Evolutionary conservation across 2,329 filamentous ascomycete species (phyloP), one percentile per base, ranked within the genome.

Genomic region (Xylariaceae sp.): DNA sequence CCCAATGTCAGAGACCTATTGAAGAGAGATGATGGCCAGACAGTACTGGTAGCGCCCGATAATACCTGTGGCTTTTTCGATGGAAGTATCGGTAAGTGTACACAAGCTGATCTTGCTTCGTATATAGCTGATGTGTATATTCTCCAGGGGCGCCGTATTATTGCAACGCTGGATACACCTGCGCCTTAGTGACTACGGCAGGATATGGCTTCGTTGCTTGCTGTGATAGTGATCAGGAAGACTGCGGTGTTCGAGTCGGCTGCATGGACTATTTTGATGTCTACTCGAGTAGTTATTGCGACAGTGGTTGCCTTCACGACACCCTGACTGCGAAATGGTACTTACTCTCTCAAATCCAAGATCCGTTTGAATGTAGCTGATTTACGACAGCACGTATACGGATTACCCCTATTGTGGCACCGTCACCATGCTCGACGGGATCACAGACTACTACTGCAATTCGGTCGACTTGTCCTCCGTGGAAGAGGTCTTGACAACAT

Each of bases 11-110:
- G 57, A n/a, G 61, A 64, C 15, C 51, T 67, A 11, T 55, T 58
- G 24, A 62, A 51, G 51, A 61, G 58, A 42, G 55, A 58, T 36
- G 48, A 46, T n/a, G 56, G 45, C n/a, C 44, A 57, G 15, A 68
- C 62, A 0, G 62, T 69, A 19, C 60, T 73, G n/a, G 53, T 71
- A 40, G 73, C 65, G 9, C 67, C 69, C 1, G 71, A 75, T 51
- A 72, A 72, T 45, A 74, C 69, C 0, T 77, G 74, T 44, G 74
- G 73, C 47, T 77, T 64, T 51, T 55, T 76, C 30, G 63, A 61
- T 22, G 73, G 66, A 24, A 60, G 57, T 19, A 41, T 61, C 11
- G 61, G 66, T 69, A 52, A 42, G 55, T 7, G 38, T 26, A 16
- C 22, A 22, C n/a, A 15, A 29, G 6, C 36, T 9, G 4, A 4